Conservation (phyloP, 345 rosid genomes). For the Cardamine occulta region DNA sequence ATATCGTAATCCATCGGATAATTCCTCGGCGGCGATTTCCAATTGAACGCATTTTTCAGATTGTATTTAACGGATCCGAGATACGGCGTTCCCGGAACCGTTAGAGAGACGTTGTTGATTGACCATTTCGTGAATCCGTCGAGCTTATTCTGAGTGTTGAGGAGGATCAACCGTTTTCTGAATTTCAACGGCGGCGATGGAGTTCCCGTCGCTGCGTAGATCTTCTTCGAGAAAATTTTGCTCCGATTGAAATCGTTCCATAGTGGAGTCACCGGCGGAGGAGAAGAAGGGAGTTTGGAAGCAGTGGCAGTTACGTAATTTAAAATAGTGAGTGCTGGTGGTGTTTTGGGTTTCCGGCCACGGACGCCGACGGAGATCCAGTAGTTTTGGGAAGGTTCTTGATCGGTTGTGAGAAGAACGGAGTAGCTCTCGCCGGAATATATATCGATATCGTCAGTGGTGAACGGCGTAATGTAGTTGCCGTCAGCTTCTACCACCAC, state of each 20-base stretch:
- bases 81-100: conserved; percentile 73
- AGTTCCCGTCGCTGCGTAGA: conserved; percentile 51
- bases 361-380: conserved; percentile 65
- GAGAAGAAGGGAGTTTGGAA: conserved; percentile 47
- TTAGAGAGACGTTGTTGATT: conserved; percentile 69
- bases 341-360: conserved; percentile 62
- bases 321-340: conserved; percentile 61
- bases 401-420: conserved; percentile 59
- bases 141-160: conserved; percentile 71
- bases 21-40: conserved; percentile 52
- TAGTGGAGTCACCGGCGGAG: conserved; percentile 63
- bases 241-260: conserved; percentile 69
- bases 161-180: conserved; percentile 55
- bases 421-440: conserved; percentile 92
- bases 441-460: conserved; percentile 58
- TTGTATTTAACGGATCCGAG: conserved; percentile 63
- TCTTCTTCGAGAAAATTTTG: conserved; percentile 49
- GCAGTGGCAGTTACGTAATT: conserved; percentile 54
- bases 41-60: conserved; percentile 49
- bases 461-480: conserved; percentile 74
- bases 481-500: conserved; percentile 90
- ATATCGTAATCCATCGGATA: conserved; percentile 53
- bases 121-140: conserved; percentile 71
- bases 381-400: conserved; percentile 56
- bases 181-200: conserved; percentile 50